Conservation (phyloP, 306 rosid species). For the Ceratonia siliqua region DNA sequence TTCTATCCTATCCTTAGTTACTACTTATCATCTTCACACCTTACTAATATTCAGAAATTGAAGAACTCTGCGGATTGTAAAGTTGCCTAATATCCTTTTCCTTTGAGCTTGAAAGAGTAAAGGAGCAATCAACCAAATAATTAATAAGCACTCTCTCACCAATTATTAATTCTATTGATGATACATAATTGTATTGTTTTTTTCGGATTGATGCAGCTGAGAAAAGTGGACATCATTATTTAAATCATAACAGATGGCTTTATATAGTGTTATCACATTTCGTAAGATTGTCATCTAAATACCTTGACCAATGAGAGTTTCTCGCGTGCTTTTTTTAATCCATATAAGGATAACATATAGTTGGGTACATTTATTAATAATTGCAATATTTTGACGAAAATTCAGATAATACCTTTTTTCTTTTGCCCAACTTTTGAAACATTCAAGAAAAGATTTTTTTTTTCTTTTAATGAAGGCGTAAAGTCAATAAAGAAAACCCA, state of each 20-base stretch:
- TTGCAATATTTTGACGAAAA: not conserved
- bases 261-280: slow-evolving; percentile 10
- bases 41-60: not conserved
- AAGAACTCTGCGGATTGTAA: not conserved
- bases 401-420: not conserved
- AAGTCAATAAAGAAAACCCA: not conserved
- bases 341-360: not conserved
- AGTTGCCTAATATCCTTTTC: not conserved
- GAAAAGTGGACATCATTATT: slow-evolving; percentile 40
- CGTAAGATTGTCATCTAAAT: slow-evolving; percentile 10
- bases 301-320: slow-evolving; percentile 10
- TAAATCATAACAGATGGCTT: slow-evolving; percentile 30
- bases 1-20: not conserved
- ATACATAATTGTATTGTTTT: slow-evolving; percentile 29
- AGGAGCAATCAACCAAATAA: slow-evolving; percentile 36
- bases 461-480: not conserved
- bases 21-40: too few species aligned
- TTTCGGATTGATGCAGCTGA: slow-evolving; percentile 29
- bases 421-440: not conserved
- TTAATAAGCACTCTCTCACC: slow-evolving; percentile 39
- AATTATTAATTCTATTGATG: slow-evolving; percentile 38
- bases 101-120: slow-evolving; percentile 8
- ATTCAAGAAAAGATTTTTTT: not conserved
- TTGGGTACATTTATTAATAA: not conserved
- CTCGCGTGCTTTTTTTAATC: slow-evolving; percentile 6